Evolutionary conservation across 192 early-diverging fungal genomes (phyloP).

Genomic region (Radiomyces spectabilis): DNA sequence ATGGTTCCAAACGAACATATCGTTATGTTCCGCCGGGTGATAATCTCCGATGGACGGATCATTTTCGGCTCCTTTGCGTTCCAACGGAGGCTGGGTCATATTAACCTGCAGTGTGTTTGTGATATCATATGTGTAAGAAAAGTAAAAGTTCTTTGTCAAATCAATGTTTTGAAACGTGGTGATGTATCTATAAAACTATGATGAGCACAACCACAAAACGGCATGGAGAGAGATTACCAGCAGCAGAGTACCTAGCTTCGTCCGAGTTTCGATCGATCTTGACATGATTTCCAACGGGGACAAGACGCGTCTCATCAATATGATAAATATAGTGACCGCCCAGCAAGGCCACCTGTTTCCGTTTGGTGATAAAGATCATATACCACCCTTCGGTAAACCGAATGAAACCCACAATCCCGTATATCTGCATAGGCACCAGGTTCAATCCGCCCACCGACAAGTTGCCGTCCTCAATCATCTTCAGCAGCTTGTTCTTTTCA

Average conservation of each 20-base stretch:
- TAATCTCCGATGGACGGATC: background rate
- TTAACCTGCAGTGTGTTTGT: slow-evolving; percentile 87
- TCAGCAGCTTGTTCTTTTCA: slow-evolving; percentile 64
- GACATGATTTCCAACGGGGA: slow-evolving; percentile 57
- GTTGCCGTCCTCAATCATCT: slow-evolving; percentile 77
- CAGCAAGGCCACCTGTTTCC: slow-evolving; percentile 81
- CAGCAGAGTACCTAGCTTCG: slow-evolving; percentile 54
- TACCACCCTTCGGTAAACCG: slow-evolving; percentile 91
- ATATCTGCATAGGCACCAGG: slow-evolving; percentile 51
- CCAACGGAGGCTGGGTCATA: slow-evolving; percentile 48
- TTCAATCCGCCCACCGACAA: slow-evolving; percentile 63
- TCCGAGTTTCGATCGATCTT: slow-evolving; percentile 68
- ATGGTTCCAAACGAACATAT: slow-evolving; percentile 97
- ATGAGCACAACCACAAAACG: background rate
- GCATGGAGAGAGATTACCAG: background rate
- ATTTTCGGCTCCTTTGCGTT: background rate
- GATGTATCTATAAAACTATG: slow-evolving; percentile 44
- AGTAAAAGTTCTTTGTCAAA: slow-evolving; percentile 94
- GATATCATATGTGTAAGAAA: slow-evolving; percentile 94
- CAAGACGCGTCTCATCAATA: slow-evolving; percentile 80
- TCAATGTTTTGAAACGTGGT: slow-evolving; percentile 89
- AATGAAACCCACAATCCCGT: slow-evolving; percentile 84
- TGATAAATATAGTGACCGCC: slow-evolving; percentile 96
- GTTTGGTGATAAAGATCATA: slow-evolving; percentile 76
- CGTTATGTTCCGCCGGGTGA: slow-evolving; percentile 42